These are phyloP conservation scores for Pythium pectinolyticum DNA, from an alignment of 352 stramenopile genomes.

Conservation along the genomic window DNA sequence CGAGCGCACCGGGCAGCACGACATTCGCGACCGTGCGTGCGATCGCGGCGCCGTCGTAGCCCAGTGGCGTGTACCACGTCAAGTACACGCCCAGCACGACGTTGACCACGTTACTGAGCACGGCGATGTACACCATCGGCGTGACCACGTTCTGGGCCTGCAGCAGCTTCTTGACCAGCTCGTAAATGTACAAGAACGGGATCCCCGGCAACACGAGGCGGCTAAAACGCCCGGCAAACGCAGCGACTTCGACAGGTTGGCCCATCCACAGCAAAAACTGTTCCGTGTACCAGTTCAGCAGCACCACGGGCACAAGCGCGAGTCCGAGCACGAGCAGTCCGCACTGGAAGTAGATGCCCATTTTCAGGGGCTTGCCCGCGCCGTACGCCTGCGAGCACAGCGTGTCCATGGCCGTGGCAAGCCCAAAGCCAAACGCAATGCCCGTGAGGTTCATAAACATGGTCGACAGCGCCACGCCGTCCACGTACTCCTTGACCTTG, in stretches of 20 bases:
- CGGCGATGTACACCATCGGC: constrained; percentile 82
- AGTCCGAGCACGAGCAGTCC: constrained; percentile 64
- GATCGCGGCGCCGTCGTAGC: constrained; percentile 80
- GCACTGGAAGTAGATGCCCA: constrained; percentile 86
- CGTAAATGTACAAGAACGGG: constrained; percentile 80
- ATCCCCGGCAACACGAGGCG: constrained; percentile 62
- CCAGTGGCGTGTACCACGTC: constrained; percentile 75
- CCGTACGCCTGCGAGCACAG: constrained; percentile 81
- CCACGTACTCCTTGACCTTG: constrained; percentile 65
- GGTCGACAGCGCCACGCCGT: constrained; percentile 59
- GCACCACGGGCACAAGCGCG: constrained; percentile 51
- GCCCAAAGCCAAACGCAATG: constrained; percentile 69
- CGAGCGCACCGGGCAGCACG: constrained; percentile 50
- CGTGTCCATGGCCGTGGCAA: constrained; percentile 86
- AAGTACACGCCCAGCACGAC: constrained; percentile 68
- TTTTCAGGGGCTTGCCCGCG: constrained; percentile 56
- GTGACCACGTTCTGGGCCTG: constrained; percentile 83
- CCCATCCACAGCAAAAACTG: constrained; percentile 65
- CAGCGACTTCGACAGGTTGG: constrained; percentile 59
- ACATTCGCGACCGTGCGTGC: constrained; percentile 59
- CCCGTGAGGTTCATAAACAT: constrained; percentile 83
- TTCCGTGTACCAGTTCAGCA: constrained; percentile 78
- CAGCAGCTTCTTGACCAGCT: constrained; percentile 82
- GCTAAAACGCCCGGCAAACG: constrained; percentile 69
- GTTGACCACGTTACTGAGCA: constrained; percentile 81